Percentiles rank a stretch among this genome's conserved stretches.
These are phyloP conservation scores for Senna siamea DNA, from an alignment of 306 rosid genomes.

Conservation along the genomic window DNA sequence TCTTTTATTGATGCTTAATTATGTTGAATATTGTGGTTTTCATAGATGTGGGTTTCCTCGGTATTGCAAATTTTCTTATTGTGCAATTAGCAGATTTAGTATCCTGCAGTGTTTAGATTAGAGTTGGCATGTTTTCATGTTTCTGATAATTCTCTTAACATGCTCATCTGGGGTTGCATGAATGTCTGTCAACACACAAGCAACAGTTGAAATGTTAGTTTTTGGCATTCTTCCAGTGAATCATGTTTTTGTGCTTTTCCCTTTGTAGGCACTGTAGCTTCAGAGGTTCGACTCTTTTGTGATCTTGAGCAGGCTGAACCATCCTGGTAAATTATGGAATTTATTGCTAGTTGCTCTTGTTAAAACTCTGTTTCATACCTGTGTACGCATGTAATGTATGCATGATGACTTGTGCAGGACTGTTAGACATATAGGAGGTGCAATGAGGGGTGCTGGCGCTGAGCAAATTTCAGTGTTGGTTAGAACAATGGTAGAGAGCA, in stretches of 20 bases:
- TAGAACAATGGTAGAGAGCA: slow-evolving; percentile 88
- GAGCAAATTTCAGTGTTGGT: slow-evolving; percentile 91
- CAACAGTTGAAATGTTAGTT: slow-evolving; percentile 4
- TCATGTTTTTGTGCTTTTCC: slow-evolving; percentile 29
- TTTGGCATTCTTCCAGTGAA: slow-evolving; percentile 6
- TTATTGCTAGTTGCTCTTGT: slow-evolving; percentile 2
- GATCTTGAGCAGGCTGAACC: slow-evolving; percentile 91
- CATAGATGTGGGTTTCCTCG: slow-evolving; percentile 4
- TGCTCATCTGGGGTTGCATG: slow-evolving; percentile 15
- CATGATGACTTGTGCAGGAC: slow-evolving; percentile 58
- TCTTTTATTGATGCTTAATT: background rate
- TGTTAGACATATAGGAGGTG: slow-evolving; percentile 85
- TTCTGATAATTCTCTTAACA: background rate
- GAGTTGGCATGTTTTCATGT: slow-evolving; percentile 13
- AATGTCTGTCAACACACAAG: background rate
- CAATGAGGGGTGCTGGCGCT: slow-evolving; percentile 98
- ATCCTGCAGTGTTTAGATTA: background rate
- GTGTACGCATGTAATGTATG: background rate
- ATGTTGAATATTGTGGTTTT: slow-evolving; percentile 9
- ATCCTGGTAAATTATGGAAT: slow-evolving; percentile 57
- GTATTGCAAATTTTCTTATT: slow-evolving; percentile 4
- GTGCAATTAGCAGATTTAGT: background rate
- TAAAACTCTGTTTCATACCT: slow-evolving; percentile 12
- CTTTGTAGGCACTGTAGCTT: slow-evolving; percentile 64
- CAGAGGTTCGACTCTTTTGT: slow-evolving; percentile 85